Evolutionary conservation across 2,329 filamentous ascomycete genomes (phyloP).

Genomic region (Alternaria postmessia): DNA sequence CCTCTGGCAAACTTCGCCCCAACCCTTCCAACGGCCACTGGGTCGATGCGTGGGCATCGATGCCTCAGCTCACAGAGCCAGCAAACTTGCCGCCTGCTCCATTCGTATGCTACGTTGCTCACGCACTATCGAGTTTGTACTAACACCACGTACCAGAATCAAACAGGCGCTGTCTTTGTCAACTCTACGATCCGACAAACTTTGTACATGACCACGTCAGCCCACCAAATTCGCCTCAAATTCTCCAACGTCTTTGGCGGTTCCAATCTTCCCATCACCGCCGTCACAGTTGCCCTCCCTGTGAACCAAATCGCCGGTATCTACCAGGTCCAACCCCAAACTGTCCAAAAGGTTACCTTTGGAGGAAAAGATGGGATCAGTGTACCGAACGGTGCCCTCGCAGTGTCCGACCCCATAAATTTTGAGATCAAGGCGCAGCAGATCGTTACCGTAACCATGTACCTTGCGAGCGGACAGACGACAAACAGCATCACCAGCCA

Average conservation of each 20-base stretch:
- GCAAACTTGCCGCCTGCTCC: conserved; percentile 68
- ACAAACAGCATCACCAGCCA: conserved; percentile 68
- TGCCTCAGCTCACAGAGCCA: conserved; percentile 71
- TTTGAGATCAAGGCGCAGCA: conserved; percentile 61
- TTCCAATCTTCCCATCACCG: conserved; percentile 67
- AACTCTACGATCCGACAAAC: conserved; percentile 74
- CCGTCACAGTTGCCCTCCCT: conserved; percentile 66
- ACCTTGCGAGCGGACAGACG: conserved; percentile 64
- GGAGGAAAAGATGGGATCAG: conserved; percentile 61
- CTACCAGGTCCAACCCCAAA: conserved; percentile 60
- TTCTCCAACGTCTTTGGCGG: conserved; percentile 72
- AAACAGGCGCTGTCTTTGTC: conserved; percentile 62
- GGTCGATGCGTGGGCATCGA: conserved; percentile 70
- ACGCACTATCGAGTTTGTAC: not conserved
- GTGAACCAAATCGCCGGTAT: conserved; percentile 63
- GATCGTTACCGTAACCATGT: conserved; percentile 67
- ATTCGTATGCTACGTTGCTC: conserved; percentile 50
- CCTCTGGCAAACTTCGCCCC: conserved; percentile 21
- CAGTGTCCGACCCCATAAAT: conserved; percentile 68
- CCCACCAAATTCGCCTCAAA: conserved; percentile 66
- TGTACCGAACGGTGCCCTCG: conserved; percentile 64
- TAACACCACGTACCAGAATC: conserved; percentile 55
- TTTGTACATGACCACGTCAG: conserved; percentile 65
- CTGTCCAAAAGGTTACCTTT: conserved; percentile 66
- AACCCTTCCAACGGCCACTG: conserved; percentile 58